phyloP scores from a whole-genome alignment of 345 rosid genomes.

The Lumnitzera littorea region DNA sequence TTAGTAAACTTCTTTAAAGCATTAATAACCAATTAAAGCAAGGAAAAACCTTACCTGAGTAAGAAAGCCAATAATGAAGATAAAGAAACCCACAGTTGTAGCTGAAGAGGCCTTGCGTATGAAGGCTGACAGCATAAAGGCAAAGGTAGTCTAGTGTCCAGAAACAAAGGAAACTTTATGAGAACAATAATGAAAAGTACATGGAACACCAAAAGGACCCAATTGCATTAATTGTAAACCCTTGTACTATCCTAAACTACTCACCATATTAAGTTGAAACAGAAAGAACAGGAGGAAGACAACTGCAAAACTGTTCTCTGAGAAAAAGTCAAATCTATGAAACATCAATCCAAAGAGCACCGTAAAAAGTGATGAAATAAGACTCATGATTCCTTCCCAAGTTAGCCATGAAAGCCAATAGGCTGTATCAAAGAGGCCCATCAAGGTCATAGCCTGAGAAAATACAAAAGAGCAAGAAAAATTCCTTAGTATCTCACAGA shows the following conservation, averaged over 20 bases:
- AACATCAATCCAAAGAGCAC: constrained; percentile 93
- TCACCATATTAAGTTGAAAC: constrained; percentile 84
- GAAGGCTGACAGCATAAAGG: constrained; percentile 81
- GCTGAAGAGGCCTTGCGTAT: constrained; percentile 78
- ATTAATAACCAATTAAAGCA: background rate
- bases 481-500: background rate
- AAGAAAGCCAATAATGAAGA: constrained; percentile 66
- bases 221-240: constrained; percentile 2
- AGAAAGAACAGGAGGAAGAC: constrained; percentile 77
- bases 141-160: constrained; percentile 54
- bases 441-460: constrained; percentile 73
- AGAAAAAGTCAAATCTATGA: constrained; percentile 71
- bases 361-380: constrained; percentile 64
- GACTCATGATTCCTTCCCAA: constrained; percentile 67
- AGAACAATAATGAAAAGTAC: constrained; percentile 1
- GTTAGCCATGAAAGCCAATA: constrained; percentile 87
- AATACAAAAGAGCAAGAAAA: constrained; percentile 8
- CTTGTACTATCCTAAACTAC: background rate
- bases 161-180: background rate
- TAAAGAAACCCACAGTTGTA: constrained; percentile 67
- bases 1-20: constrained; percentile 9
- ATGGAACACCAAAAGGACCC: too few relatives aligned
- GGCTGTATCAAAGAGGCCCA: constrained; percentile 86
- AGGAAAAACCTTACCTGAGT: constrained; percentile 52
- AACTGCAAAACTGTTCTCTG: constrained; percentile 68